Evolutionary conservation across 1,284 basidiomycete species (phyloP).

Genomic region (Ustilago cynodontis): DNA sequence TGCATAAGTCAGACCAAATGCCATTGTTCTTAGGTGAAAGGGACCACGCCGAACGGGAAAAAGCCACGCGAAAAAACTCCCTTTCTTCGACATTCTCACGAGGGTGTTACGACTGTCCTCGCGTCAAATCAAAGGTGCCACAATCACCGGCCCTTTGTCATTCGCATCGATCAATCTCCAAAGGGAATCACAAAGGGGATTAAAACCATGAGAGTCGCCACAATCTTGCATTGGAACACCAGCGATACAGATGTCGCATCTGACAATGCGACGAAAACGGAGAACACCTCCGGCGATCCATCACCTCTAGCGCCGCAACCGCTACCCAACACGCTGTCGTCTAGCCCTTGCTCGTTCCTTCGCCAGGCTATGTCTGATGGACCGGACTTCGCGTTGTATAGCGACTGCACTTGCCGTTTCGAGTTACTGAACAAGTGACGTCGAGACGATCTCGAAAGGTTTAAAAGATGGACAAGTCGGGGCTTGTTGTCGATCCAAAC

Average conservation of each 20-base stretch:
- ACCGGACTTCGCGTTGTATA: too few relatives aligned
- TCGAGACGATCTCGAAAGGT: neutral
- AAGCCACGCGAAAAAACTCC: neutral
- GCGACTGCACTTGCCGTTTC: neutral
- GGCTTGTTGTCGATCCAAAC: neutral
- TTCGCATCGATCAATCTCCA: neutral
- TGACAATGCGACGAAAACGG: neutral
- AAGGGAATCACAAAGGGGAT: constrained; percentile 1
- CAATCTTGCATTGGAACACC: neutral
- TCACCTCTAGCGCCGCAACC: too few relatives aligned
- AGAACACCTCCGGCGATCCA: neutral
- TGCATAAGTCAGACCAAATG: neutral
- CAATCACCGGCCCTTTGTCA: neutral
- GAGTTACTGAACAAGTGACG: neutral
- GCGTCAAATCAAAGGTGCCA: neutral
- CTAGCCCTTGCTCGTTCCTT: too few relatives aligned
- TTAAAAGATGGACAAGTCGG: neutral
- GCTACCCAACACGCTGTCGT: too few relatives aligned
- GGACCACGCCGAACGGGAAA: neutral
- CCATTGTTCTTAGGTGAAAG: neutral
- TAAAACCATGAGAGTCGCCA: neutral
- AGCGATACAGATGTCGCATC: too few relatives aligned
- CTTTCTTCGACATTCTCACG: neutral
- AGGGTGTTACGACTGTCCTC: neutral
- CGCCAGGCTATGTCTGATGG: too few relatives aligned